A percentile compares a stretch with the other conserved stretches of the same genome.
These are phyloP conservation scores for Tricholoma sp. DNA, from an alignment of 768 basidiomycete genomes.

Conservation along the genomic window DNA sequence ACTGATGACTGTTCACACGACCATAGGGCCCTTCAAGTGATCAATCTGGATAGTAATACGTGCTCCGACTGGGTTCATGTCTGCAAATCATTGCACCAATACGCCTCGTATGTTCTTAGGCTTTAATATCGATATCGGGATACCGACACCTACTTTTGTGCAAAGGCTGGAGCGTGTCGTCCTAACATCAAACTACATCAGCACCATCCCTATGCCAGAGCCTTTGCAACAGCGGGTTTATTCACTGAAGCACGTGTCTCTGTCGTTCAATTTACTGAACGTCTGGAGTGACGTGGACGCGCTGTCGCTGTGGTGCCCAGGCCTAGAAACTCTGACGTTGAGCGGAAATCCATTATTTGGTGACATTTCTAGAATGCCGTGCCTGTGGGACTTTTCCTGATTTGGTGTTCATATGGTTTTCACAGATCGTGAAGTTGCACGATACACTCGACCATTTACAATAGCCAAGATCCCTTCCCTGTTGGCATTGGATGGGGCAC, in stretches of 20 bases:
- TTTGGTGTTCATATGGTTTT: slow-evolving; percentile 1
- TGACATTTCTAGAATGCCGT: slow-evolving; percentile 29
- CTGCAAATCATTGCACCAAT: slow-evolving; percentile 36
- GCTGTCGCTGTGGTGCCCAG: slow-evolving; percentile 64
- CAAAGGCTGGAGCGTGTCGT: slow-evolving; percentile 62
- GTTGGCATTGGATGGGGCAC: slow-evolving; percentile 54
- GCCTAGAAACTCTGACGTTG: slow-evolving; percentile 55
- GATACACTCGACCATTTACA: slow-evolving; percentile 50
- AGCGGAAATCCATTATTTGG: slow-evolving; percentile 60
- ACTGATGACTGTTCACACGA: slow-evolving; percentile 14
- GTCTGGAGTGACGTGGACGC: slow-evolving; percentile 64
- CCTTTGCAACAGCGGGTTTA: slow-evolving; percentile 21
- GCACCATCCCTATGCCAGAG: slow-evolving; percentile 40
- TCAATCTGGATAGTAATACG: slow-evolving; percentile 72
- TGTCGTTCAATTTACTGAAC: slow-evolving; percentile 56
- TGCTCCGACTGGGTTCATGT: slow-evolving; percentile 53
- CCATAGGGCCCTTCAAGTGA: slow-evolving; percentile 32
- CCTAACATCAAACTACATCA: slow-evolving; percentile 58
- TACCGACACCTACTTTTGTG: slow-evolving; percentile 10
- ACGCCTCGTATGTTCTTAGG: slow-evolving; percentile 38
- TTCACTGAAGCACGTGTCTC: slow-evolving; percentile 50
- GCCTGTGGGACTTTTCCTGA: background rate
- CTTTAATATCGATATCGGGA: slow-evolving; percentile 1
- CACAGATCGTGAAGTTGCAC: slow-evolving; percentile 31
- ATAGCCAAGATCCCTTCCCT: slow-evolving; percentile 70